These are phyloP conservation scores for Corymbia calophylla DNA, from an alignment of 441 rosid species.

Conservation along the genomic window DNA sequence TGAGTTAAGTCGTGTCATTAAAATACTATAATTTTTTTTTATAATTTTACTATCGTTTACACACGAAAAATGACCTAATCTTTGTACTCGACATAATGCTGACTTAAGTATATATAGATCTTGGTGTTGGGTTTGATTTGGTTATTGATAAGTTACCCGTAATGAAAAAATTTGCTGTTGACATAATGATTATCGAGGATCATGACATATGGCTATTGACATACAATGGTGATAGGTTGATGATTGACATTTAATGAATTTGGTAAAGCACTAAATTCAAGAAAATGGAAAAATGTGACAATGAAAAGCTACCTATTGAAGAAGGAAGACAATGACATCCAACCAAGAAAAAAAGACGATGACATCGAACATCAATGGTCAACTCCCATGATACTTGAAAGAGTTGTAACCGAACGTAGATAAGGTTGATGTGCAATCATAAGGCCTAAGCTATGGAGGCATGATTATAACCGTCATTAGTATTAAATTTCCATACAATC, in stretches of 20 bases:
- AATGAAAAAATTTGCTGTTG: background rate
- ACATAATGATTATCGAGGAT: background rate
- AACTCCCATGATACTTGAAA: background rate
- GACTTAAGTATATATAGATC: no score
- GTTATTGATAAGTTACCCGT: background rate
- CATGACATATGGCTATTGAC: background rate
- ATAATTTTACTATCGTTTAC: background rate
- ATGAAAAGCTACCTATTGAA: background rate
- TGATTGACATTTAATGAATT: background rate
- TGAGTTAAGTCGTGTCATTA: background rate
- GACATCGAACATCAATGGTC: background rate
- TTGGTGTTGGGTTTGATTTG: background rate
- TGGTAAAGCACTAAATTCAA: background rate
- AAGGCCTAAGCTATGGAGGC: background rate
- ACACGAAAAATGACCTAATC: background rate
- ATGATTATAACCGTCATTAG: background rate
- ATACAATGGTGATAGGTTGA: background rate
- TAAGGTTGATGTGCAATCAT: background rate
- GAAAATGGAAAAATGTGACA: background rate
- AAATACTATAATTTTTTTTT: fast-evolving
- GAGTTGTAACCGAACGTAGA: background rate
- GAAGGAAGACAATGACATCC: background rate
- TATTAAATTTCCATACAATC: no score
- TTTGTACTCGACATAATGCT: no score
- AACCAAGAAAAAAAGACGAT: background rate